Evolutionary conservation across 306 rosid genomes (phyloP), one percentile per base, ranked within the genome.

Genomic region (Malus fusca): DNA sequence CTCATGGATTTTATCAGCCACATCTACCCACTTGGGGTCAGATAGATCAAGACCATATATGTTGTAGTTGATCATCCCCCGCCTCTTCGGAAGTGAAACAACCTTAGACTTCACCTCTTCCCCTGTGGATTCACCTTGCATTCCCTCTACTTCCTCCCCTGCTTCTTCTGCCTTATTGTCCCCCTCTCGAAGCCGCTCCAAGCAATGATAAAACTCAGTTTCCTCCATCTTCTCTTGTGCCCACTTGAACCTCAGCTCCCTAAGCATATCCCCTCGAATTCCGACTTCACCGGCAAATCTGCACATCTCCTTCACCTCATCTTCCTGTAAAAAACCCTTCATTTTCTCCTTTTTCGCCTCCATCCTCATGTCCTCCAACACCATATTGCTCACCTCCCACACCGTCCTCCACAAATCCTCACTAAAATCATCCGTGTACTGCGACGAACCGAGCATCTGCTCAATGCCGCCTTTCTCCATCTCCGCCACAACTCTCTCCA

Each of bases 191-290:
- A 92, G 37, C 15, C 70, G 75, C 83, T 90, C 92, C 84, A 95
- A 84, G 76, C 83, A 64, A 77, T 85, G 88, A 28, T 87, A 88
- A 76, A 92, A 92, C 21, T 95, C 97, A 21, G 81, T 79, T 33
- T 95, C 96, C 83, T 92, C 97, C 97, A 92, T 89, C 81, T 89
- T 87, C 76, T 95, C 97, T 1, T 90, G 85, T 0, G 98, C 98
- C 97, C 97, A 95, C 81, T 92, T 95, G 85, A 90, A 92, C 78
- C 97, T 88, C 63, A 95, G 81, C 84, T 95, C 98, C 68, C 97
- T 82, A 7, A 92, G 83, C 96, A 95, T 74, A 80, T 85, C 89
- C 31, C 98, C 99, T 1, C 93, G 88, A 55, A 95, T 86, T 1
- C 97, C 97, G 52, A 95, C 84, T 66, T 95, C 97, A 0, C 95